Evolutionary conservation across 768 basidiomycete genomes (phyloP), one percentile per base, ranked within the genome.

Genomic region (Leucosporidium scottii): DNA sequence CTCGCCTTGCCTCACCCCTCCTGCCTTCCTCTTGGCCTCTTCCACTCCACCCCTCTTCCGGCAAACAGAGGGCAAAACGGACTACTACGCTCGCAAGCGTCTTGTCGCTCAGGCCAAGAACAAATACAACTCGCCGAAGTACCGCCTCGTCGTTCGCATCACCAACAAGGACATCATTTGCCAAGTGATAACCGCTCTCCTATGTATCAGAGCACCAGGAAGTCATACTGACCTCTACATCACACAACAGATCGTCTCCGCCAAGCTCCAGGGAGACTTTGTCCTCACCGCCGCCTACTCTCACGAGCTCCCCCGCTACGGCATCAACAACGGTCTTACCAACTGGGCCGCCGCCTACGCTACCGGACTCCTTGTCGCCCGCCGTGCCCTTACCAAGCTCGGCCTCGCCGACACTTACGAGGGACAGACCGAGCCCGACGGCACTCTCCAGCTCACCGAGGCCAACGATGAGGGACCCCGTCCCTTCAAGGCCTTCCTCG

Each of bases 271-370:
- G 81, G 96, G 96, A 71, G 96, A 99, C 81, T 90, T 94, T 76
- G 85, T 98, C 74, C 83, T 99, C 74, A 85, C 85, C 65, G 83
- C 90, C 59, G 96, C 96, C 68, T 86, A 84, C 74, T 96, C 96
- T 61, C 83, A 82, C 77, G 96, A 99, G 81, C 88, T 98, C 59
- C 91, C 92, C 65, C 84, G 34, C 77, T 99, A 96, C 79, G 96
- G 96, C 70, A 94, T 99, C 81, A 88, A 89, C 78, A 93, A 98
- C 79, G 96, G 96, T 81, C 84, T 99, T 60, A 98, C 94, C 67
- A 99, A 99, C 84, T 98, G 96, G 96, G 83, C 93, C 70, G 93
- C 96, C 91, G 93, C 93, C 61, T 99, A 98, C 79, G 96, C 96
- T 51, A 96, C 94, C 74, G 96, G 96, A 77, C 86, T 99, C 61